Conservation (phyloP, 495 filamentous ascomycete species). For the Penicillium taxi region DNA sequence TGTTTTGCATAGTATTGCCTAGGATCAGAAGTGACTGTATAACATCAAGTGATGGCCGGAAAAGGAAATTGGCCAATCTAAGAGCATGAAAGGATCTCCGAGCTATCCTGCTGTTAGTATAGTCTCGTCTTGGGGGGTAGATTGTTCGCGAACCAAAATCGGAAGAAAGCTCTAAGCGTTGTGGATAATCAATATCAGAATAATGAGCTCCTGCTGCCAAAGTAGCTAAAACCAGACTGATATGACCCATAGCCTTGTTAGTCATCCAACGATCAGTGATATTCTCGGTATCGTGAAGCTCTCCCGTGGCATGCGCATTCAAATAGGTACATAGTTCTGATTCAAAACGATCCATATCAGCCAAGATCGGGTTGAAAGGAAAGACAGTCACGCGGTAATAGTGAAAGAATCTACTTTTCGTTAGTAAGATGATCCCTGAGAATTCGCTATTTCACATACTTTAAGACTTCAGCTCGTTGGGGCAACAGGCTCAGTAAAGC, state of each 20-base stretch:
- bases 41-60: conserved; percentile 34
- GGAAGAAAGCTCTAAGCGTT: conserved; percentile 21
- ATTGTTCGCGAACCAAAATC: conserved; percentile 30
- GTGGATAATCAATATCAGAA: conserved; percentile 31
- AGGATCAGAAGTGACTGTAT: conserved; percentile 40
- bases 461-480: conserved; percentile 25
- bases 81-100: conserved; percentile 32
- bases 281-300: conserved; percentile 11
- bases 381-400: conserved; percentile 41
- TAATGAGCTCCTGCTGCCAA: conserved; percentile 46
- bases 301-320: conserved; percentile 26
- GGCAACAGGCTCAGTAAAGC: conserved; percentile 24
- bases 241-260: conserved; percentile 29
- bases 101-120: conserved; percentile 10
- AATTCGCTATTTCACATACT: conserved; percentile 13
- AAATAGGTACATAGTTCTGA: conserved; percentile 39
- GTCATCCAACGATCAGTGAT: conserved; percentile 26
- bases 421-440: not conserved
- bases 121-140: no score
- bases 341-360: conserved; percentile 42
- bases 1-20: conserved; percentile 41
- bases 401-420: conserved; percentile 34
- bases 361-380: conserved; percentile 45
- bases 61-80: conserved; percentile 40
- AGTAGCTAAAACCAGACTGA: conserved; percentile 40